phyloP scores from a whole-genome alignment of 495 filamentous ascomycete species.

The Xylaria sp. region DNA sequence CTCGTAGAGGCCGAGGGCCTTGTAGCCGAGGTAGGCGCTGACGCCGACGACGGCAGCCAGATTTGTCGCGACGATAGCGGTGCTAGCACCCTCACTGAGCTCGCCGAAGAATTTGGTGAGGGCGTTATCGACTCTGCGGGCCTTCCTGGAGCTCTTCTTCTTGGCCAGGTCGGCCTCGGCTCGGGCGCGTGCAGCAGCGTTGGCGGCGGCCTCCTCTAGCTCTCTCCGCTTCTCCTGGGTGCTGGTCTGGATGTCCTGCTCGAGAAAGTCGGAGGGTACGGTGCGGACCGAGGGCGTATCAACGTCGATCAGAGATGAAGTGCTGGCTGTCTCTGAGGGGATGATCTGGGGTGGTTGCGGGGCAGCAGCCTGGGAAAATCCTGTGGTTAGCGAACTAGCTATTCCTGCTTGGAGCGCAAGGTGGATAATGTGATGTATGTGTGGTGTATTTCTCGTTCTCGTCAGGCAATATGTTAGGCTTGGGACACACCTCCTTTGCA shows the following conservation, averaged over 20 bases:
- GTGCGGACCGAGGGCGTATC: conserved; percentile 74
- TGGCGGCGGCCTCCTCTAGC: conserved; percentile 49
- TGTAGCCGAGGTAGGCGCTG: conserved; percentile 54
- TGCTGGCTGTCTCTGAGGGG: conserved; percentile 62
- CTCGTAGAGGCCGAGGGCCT: conserved; percentile 60
- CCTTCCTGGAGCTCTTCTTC: conserved; percentile 53
- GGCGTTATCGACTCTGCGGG: conserved; percentile 48
- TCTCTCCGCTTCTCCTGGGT: conserved; percentile 67
- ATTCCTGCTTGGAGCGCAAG: not conserved
- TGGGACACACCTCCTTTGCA: conserved; percentile 67
- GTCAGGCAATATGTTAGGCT: not conserved
- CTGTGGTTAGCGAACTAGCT: conserved; percentile 17
- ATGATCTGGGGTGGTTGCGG: conserved; percentile 70
- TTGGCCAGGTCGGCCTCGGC: conserved; percentile 59
- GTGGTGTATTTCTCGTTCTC: not conserved
- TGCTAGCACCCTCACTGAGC: conserved; percentile 42
- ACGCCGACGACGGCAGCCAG: conserved; percentile 51
- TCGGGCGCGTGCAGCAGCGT: conserved; percentile 43
- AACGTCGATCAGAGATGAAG: conserved; percentile 74
- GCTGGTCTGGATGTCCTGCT: conserved; percentile 71
- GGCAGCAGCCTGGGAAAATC: conserved; percentile 59
- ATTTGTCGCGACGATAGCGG: conserved; percentile 49
- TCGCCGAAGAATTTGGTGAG: conserved; percentile 44
- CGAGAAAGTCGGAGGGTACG: conserved; percentile 70
- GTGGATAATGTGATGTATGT: not conserved